Evolutionary conservation across 805 yeast species (phyloP), one percentile per base, ranked within the genome.

Genomic region (Teunomyces atbi): DNA sequence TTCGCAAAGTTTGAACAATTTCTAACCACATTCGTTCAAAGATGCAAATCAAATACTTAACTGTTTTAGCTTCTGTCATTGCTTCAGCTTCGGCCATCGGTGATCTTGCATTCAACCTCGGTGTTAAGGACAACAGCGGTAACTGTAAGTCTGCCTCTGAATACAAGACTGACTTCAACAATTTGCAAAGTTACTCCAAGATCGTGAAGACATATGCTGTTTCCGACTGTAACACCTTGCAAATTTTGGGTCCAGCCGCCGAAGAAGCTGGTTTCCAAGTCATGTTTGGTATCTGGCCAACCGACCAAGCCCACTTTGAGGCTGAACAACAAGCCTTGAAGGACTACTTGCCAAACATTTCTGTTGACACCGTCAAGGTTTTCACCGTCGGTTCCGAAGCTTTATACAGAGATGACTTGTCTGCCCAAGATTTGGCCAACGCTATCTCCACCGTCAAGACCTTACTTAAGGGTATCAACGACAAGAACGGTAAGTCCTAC

Each of bases 341-440:
- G 54, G 47, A 70, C 10, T 86, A 85, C 68, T 79, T 92, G 66
- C 96, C 97, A 58, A 70, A 59, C 27, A 76, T 90, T 52, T 83
- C 88, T 45, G 77, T 79, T 50, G 74, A 81, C 44, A 80, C 89
- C 53, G 78, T 92, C 59, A 80, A 82, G 59, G 88, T 83, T 40
- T 75, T 92, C 71, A 76, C 89, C 44, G 98, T 92, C 55, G 98
- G 98, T 55, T 90, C 97, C 20, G 98, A 92, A 78, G 92, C 96
- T 48, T 77, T 92, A 54, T 92, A 92, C 81, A 89, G 98, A 77
- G 82, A 68, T 33, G 98, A 92, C 66, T 54, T 91, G 71, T 77
- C 91, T 43, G 90, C 96, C 38, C 58, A 74, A 28, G 80, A 79
- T 46, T 81, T 92, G 62, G 95, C 96, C 42, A 68, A 63, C 54